Evolutionary conservation across 2,329 filamentous ascomycete species (phyloP).

Genomic region (Paecilomyces fulvus): DNA sequence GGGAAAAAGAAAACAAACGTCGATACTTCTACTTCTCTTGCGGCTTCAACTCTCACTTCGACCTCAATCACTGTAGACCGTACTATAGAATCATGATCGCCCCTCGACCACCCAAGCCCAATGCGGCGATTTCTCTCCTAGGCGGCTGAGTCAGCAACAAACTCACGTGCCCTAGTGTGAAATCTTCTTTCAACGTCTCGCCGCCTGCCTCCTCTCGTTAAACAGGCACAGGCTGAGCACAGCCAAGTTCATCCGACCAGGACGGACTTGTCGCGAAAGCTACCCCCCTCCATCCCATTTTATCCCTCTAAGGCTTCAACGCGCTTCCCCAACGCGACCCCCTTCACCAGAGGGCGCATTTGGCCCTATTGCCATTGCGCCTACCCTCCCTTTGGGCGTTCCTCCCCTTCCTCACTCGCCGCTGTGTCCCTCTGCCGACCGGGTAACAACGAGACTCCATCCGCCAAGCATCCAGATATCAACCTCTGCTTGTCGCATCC

Average conservation of each 20-base stretch:
- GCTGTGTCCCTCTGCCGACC: constrained; percentile 9
- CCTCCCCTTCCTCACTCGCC: constrained; percentile 14
- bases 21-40: background rate
- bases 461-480: constrained; percentile 20
- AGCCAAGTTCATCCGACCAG: constrained; percentile 28
- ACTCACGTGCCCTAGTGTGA: constrained; percentile 19
- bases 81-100: background rate
- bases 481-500: constrained; percentile 9
- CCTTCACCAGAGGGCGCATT: constrained; percentile 14
- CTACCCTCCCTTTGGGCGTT: constrained; percentile 10
- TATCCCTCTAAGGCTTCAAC: constrained; percentile 25
- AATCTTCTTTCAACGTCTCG: constrained; percentile 26
- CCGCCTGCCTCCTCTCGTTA: constrained; percentile 23
- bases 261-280: constrained; percentile 28
- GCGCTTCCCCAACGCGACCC: constrained; percentile 23
- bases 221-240: constrained; percentile 20
- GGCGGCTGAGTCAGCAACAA: constrained; percentile 15
- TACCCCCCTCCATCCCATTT: constrained; percentile 31
- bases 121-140: background rate
- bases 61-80: constrained; percentile 1
- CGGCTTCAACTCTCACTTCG: constrained; percentile 9
- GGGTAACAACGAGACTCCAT: constrained; percentile 4
- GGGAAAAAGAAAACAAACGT: background rate
- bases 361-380: constrained; percentile 11
- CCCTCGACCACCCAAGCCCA: background rate